phyloP scores from a whole-genome alignment of 2,329 filamentous ascomycete species.

The Fusarium bactridioides region DNA sequence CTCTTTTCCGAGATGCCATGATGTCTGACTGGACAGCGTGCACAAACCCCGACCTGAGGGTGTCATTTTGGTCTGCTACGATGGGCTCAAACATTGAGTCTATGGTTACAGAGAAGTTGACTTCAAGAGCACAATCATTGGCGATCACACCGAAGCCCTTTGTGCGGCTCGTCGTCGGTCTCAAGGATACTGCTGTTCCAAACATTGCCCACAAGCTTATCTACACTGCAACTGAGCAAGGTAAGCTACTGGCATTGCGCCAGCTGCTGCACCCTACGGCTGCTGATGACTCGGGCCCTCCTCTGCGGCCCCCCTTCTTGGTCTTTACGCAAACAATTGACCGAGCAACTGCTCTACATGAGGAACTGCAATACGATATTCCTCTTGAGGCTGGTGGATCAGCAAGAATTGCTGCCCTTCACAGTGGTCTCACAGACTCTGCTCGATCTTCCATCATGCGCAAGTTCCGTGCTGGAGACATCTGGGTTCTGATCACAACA shows the following conservation, averaged over 20 bases:
- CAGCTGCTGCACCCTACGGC: constrained; percentile 84
- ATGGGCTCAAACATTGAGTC: constrained; percentile 94
- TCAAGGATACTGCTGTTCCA: constrained; percentile 95
- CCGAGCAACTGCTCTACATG: constrained; percentile 84
- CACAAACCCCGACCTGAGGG: constrained; percentile 70
- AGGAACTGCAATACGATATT: constrained; percentile 94
- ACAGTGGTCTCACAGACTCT: constrained; percentile 82
- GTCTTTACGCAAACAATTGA: constrained; percentile 97
- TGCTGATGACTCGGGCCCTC: constrained; percentile 61
- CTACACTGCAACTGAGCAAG: constrained; percentile 91
- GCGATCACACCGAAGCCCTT: constrained; percentile 58
- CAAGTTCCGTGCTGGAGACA: constrained; percentile 86
- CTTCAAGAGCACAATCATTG: constrained; percentile 57
- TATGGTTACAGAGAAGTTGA: constrained; percentile 74
- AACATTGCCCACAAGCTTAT: constrained; percentile 89
- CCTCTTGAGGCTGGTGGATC: constrained; percentile 86
- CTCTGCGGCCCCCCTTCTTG: constrained; percentile 85
- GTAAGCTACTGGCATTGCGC: constrained; percentile 89
- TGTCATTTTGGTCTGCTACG: constrained; percentile 94
- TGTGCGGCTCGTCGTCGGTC: constrained; percentile 87
- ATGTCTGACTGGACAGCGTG: constrained; percentile 84
- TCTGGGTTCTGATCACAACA: constrained; percentile 97
- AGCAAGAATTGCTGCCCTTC: constrained; percentile 85
- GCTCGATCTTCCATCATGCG: constrained; percentile 84
- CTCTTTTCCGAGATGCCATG: constrained; percentile 89